Percentiles rank a stretch among this genome's conserved stretches.
phyloP scores from a whole-genome alignment of 345 rosid species.

The Acer campestre region DNA sequence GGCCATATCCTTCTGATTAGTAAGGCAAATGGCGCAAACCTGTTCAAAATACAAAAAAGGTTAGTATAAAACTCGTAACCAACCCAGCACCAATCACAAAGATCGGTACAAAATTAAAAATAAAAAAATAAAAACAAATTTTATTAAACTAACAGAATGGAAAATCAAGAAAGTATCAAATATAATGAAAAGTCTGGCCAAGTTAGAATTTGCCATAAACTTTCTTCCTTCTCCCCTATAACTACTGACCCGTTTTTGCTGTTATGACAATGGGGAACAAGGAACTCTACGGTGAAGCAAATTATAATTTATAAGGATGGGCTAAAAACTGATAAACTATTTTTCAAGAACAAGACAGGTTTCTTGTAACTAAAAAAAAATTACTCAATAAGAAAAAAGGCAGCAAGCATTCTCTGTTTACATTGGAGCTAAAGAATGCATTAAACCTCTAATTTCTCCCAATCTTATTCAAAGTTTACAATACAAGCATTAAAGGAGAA shows the following conservation, averaged over 20 bases:
- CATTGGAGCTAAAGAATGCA: background rate
- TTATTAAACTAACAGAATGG: no score
- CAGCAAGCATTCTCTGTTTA: background rate
- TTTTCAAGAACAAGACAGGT: background rate
- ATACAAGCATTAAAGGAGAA: conserved; percentile 6
- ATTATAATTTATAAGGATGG: background rate
- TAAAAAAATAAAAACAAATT: no score
- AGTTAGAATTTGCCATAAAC: background rate
- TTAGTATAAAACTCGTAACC: background rate
- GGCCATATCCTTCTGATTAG: conserved; percentile 79
- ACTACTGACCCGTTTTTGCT: background rate
- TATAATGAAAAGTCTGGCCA: background rate
- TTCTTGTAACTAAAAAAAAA: background rate
- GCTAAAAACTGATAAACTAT: background rate
- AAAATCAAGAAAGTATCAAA: background rate
- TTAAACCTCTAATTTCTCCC: background rate
- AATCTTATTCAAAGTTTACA: background rate
- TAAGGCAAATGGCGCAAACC: conserved; percentile 88
- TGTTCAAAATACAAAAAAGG: conserved; percentile 27
- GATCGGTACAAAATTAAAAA: no score
- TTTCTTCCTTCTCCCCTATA: background rate
- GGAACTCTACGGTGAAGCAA: background rate
- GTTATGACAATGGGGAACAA: background rate
- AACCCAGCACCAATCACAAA: background rate
- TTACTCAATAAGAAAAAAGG: background rate